Evolutionary conservation across 805 yeast species (phyloP), one percentile per base, ranked within the genome.

Genomic region (Saccharomycopsis sp.): DNA sequence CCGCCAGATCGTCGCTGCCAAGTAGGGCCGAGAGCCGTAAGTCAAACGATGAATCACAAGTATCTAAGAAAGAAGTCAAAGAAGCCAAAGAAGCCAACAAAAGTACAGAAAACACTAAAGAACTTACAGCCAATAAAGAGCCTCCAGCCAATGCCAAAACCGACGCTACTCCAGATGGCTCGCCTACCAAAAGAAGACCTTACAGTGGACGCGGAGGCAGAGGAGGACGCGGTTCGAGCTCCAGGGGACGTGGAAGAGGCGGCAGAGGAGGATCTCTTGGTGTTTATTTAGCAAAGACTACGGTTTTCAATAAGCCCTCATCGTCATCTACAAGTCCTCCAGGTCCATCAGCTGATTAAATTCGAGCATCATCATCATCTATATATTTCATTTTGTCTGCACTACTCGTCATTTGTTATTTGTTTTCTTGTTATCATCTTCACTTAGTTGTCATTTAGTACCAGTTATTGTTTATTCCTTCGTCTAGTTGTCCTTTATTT

Each of bases 151-250:
- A 23, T n/a, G 17, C 25, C 17, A 17, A 35, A 55, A 19, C 19
- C 15, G 49, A 44, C 8, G 49, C 8, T 44, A 12, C 19, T 8
- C 14, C 41, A 35, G 14, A 35, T 8, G 22, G 38, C 5, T 29
- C 49, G 5, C 9, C 7, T 12, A 44, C 20, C 49, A 44, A 44
- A 12, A 44, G 22, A 17, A 8, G 49, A 17, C 12, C 49, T 17
- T 17, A 44, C 22, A 29, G 44, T n/a, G 22, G 58, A 9, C 38
- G 56, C 25, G 55, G 56, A 14, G 41, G 51, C 7, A n/a, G 25
- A 47, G 56, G 58, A 3, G 51, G 58, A 56, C 20, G 59, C n/a
- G 50, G 58, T 14, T 8, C 34, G 3, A 20, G 59, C 8, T 22
- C 53, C 12, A 49, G 53, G 25, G 41, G 52, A 15, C 41, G 53